Evolutionary conservation across 352 stramenopile genomes (phyloP).

Genomic region (Stramenopiles sp.): DNA sequence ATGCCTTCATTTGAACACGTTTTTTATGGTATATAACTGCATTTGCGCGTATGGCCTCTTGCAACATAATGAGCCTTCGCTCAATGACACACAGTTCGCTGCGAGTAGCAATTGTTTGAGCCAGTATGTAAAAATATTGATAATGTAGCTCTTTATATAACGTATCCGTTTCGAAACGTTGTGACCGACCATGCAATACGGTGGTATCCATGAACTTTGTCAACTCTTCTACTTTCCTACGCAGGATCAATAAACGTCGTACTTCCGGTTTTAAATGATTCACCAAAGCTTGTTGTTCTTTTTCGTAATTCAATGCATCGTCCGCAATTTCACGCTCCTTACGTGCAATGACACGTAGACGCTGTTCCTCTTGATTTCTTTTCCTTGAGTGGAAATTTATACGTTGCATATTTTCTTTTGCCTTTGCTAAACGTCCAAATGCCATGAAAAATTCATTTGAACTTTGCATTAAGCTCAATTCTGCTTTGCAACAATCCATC

Average conservation of each 20-base stretch:
- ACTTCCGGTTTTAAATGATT: neutral
- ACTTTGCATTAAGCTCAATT: neutral
- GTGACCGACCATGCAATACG: neutral
- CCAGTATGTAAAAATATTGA: neutral
- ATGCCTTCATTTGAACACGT: neutral
- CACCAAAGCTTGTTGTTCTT: neutral
- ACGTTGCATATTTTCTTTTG: neutral
- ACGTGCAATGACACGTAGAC: neutral
- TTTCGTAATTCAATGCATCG: neutral
- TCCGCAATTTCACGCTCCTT: neutral
- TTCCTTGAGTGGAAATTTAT: neutral
- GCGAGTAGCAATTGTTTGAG: neutral
- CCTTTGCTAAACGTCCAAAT: neutral
- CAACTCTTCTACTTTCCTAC: neutral
- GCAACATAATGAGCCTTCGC: neutral
- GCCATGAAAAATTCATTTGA: neutral
- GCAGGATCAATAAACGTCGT: neutral
- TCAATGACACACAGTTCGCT: neutral
- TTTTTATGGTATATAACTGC: neutral
- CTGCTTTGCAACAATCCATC: neutral
- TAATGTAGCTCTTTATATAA: neutral
- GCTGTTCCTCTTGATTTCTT: neutral
- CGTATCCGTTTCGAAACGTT: neutral
- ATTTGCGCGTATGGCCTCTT: neutral
- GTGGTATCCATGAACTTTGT: neutral